Percentiles rank a stretch among this genome's conserved stretches.
phyloP scores from a whole-genome alignment of 148 eudicot genomes.

The Salicornia ramosissima region DNA sequence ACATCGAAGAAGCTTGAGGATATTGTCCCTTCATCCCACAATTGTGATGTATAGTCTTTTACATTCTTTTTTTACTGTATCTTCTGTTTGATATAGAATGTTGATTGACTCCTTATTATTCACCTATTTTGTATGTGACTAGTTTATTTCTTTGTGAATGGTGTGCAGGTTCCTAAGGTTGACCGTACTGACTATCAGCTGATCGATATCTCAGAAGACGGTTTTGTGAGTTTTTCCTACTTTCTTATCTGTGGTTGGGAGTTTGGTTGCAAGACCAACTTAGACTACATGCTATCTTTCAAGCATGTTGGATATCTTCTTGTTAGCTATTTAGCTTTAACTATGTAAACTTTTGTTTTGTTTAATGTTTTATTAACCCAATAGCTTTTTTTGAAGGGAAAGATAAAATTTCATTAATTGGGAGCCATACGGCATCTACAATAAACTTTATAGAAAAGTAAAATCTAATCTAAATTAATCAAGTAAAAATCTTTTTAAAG shows the following conservation, averaged over 20 bases:
- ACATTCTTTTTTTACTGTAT: not conserved
- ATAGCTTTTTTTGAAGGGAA: too few relatives aligned
- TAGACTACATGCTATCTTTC: too few relatives aligned
- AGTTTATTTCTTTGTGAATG: not conserved
- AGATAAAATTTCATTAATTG: too few relatives aligned
- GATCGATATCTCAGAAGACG: conserved; percentile 81
- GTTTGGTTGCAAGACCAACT: not conserved
- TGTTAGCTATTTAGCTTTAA: not conserved
- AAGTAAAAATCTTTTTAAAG: too few relatives aligned
- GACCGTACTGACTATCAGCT: conserved; percentile 77
- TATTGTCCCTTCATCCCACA: conserved; percentile 79
- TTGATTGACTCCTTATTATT: not conserved
- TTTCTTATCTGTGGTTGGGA: not conserved
- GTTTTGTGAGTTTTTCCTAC: conserved; percentile 41
- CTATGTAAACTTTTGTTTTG: not conserved
- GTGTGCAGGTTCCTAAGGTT: conserved; percentile 72
- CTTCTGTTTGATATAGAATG: not conserved
- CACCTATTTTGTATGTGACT: not conserved
- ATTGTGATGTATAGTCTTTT: conserved; percentile 51
- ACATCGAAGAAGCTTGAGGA: conserved; percentile 74
- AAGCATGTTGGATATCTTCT: not conserved
- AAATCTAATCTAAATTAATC: too few relatives aligned
- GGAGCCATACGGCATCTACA: too few relatives aligned
- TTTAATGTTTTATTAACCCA: not conserved
- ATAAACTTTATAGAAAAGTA: too few relatives aligned